These are phyloP conservation scores for Xylaria multiplex DNA, from an alignment of 2,329 filamentous ascomycete species.

Conservation along the genomic window DNA sequence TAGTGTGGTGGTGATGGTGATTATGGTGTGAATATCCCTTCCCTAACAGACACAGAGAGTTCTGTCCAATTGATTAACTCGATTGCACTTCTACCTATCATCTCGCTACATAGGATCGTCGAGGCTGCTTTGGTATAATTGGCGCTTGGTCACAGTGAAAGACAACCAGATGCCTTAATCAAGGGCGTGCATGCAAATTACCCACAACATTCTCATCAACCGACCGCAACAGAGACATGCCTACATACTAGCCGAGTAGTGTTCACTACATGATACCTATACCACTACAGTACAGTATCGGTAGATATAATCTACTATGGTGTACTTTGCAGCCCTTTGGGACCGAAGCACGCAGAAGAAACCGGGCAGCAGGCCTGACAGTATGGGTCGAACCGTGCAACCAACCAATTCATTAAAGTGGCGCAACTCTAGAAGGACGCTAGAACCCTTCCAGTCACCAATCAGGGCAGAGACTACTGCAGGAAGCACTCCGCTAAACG, in stretches of 20 bases:
- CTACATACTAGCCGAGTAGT: background rate
- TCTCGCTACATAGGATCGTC: background rate
- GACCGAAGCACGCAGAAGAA: slow-evolving; percentile 1
- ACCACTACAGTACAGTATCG: background rate
- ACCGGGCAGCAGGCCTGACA: background rate
- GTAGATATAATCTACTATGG: background rate
- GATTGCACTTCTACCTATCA: no score
- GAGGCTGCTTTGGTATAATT: slow-evolving; percentile 3
- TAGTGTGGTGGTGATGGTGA: no score
- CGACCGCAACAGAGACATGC: slow-evolving; percentile 9
- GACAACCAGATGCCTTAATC: background rate
- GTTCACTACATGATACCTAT: background rate
- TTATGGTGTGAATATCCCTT: background rate
- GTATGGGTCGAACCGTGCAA: slow-evolving; percentile 15
- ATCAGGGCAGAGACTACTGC: slow-evolving; percentile 35
- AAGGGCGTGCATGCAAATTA: slow-evolving; percentile 20
- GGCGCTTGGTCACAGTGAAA: background rate
- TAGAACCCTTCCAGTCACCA: slow-evolving; percentile 48
- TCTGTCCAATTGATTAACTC: background rate
- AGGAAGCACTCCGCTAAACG: slow-evolving; percentile 30
- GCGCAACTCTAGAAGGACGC: slow-evolving; percentile 52
- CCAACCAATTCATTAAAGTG: slow-evolving; percentile 28
- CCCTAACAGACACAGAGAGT: background rate
- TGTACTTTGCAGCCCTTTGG: background rate
- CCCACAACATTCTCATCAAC: slow-evolving; percentile 3